phyloP scores from a whole-genome alignment of 495 filamentous ascomycete genomes.

The Jackrogersella multiformis region DNA sequence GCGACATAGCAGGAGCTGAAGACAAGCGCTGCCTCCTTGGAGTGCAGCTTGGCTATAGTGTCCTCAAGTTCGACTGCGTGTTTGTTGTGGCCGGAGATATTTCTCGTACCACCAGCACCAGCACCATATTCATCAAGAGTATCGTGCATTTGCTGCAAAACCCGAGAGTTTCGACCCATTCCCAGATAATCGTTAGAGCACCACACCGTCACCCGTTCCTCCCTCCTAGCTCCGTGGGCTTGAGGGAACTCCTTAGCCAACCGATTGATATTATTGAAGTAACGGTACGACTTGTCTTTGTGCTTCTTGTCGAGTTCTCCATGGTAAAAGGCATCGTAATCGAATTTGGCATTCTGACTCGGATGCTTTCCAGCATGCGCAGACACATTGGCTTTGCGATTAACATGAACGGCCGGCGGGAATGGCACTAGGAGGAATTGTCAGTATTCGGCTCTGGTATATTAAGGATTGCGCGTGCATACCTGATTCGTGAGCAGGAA shows the following conservation, averaged over 20 bases:
- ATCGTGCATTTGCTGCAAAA: slow-evolving; percentile 90
- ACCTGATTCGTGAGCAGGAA: slow-evolving; percentile 68
- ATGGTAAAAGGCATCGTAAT: slow-evolving; percentile 91
- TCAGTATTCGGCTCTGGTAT: slow-evolving; percentile 32
- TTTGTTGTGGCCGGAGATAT: slow-evolving; percentile 97
- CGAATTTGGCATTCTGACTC: slow-evolving; percentile 66
- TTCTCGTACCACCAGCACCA: slow-evolving; percentile 93
- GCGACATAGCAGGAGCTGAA: slow-evolving; percentile 98
- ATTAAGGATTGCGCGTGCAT: slow-evolving; percentile 27
- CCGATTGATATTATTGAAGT: slow-evolving; percentile 99
- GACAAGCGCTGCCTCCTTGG: slow-evolving; percentile 91
- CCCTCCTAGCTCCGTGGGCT: slow-evolving; percentile 84
- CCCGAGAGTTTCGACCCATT: slow-evolving; percentile 91
- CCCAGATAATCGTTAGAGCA: slow-evolving; percentile 99
- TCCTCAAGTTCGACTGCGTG: slow-evolving; percentile 88
- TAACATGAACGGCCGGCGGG: slow-evolving; percentile 49
- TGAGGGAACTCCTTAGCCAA: slow-evolving; percentile 95
- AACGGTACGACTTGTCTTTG: slow-evolving; percentile 99
- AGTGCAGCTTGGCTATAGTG: slow-evolving; percentile 84
- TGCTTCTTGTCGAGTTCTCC: slow-evolving; percentile 95
- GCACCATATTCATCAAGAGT: slow-evolving; percentile 95
- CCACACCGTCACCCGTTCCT: slow-evolving; percentile 97
- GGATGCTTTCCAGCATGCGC: slow-evolving; percentile 29
- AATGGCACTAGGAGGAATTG: slow-evolving; percentile 47
- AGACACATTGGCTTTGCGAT: slow-evolving; percentile 47